Evolutionary conservation across 106 monocot genomes (phyloP), one percentile per base, ranked within the genome.

Genomic region (Platanthera guangdongensis): DNA sequence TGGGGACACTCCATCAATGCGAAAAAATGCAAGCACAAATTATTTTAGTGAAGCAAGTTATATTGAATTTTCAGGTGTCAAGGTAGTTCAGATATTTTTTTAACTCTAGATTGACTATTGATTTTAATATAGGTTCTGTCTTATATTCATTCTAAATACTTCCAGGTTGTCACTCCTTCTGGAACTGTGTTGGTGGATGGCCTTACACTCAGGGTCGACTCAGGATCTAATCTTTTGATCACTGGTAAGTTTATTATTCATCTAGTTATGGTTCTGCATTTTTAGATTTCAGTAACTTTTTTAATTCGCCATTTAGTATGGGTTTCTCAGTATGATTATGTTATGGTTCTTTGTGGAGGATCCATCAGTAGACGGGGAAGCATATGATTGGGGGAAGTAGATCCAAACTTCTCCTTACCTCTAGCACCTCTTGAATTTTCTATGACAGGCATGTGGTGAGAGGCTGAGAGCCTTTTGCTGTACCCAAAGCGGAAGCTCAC

Each of bases 211-310:
- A 88, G 70, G 78, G 87, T 99, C 1, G 94, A 92, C 73, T 74
- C 92, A 12, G 99, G 99, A 68, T 94, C 94, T 82, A 99, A 99
- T 88, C 99, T 99, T 82, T 84, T 99, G 82, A 99, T 99, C 72
- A 99, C 99, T 76, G 99, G 99, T 92, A 86, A 64, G 68, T 57
- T 59, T 9, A 22, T 50, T 6, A 71, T 21, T 64, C 12, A 57
- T 77, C 76, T 68, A 3, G 2, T 39, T 67, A 51, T 68, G 82
- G 45, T 77, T 62, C n/a, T 39, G 12, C 49, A 57, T 22, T 57
- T 49, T 51, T 4, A n/a, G 32, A 11, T 21, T 25, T 64, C 7
- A 28, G 15, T 3, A 9, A 25, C 1, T 63, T 10, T 64, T 25
- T 9, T 65, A 3, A 32, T 65, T 65, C 32, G 10, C 11, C 65